Conservation (phyloP, 192 early-diverging fungal species). For the Coemansia sp. region DNA sequence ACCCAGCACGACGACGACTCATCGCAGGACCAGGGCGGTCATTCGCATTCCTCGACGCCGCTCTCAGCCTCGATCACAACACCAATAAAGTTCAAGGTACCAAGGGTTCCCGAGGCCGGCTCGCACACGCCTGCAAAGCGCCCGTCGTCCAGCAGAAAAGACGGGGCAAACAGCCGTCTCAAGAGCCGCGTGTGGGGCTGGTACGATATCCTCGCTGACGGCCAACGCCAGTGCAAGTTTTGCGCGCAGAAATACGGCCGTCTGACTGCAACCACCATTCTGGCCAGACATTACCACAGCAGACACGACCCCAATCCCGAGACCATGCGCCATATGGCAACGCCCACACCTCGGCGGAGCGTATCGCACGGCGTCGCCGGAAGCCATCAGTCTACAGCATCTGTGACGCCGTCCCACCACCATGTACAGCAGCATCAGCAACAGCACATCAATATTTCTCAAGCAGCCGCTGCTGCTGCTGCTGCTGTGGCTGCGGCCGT, state of each 20-base stretch:
- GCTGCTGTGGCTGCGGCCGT: slow-evolving; percentile 27
- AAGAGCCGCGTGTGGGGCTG: slow-evolving; percentile 56
- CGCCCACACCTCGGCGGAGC: slow-evolving; percentile 11
- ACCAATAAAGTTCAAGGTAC: not conserved
- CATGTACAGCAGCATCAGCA: not conserved
- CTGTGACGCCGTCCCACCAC: not conserved
- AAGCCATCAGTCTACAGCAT: slow-evolving; percentile 5
- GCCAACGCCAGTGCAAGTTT: slow-evolving; percentile 48
- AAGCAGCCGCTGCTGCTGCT: slow-evolving; percentile 36
- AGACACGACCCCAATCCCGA: slow-evolving; percentile 40
- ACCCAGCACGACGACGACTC: slow-evolving; percentile 7
- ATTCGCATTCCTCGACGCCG: slow-evolving; percentile 4
- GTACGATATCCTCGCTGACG: slow-evolving; percentile 48
- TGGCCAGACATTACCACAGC: slow-evolving; percentile 53
- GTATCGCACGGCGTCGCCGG: not conserved
- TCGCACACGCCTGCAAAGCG: not conserved
- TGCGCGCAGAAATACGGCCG: slow-evolving; percentile 51
- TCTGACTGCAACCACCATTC: slow-evolving; percentile 51
- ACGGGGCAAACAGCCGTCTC: slow-evolving; percentile 29
- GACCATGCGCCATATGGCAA: slow-evolving; percentile 13
- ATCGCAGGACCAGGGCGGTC: slow-evolving; percentile 5
- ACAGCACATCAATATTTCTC: slow-evolving; percentile 24
- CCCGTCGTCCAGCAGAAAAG: slow-evolving; percentile 3
- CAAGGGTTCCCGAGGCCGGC: not conserved
- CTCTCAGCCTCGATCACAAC: not conserved